Conservation (phyloP, 805 yeast species). For the Wickerhamomyces canadensis region DNA sequence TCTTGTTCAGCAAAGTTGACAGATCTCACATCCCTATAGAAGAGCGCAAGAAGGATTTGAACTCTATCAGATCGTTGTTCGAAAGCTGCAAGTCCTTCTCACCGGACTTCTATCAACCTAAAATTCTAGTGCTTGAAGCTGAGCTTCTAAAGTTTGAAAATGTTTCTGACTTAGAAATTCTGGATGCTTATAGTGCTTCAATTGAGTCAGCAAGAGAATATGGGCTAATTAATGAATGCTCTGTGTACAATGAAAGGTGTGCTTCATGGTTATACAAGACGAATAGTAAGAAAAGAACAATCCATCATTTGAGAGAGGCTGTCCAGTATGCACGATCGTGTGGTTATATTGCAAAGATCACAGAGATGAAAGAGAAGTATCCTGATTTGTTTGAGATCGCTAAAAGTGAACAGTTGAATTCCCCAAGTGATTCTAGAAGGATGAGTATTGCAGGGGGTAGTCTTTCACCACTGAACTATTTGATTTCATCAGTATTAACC, state of each 20-base stretch:
- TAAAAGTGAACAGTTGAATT: conserved; percentile 14
- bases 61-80: conserved; percentile 22
- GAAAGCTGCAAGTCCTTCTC: conserved; percentile 31
- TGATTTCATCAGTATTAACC: conserved; percentile 24
- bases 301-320: conserved; percentile 33
- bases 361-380: conserved; percentile 25
- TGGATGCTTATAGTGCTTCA: conserved; percentile 42
- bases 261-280: conserved; percentile 28
- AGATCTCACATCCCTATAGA: conserved; percentile 18
- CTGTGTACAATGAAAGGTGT: conserved; percentile 36
- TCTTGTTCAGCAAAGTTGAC: conserved; percentile 9
- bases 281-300: conserved; percentile 28
- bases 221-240: conserved; percentile 33
- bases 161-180: conserved; percentile 29
- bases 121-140: conserved; percentile 31
- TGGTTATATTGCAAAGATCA: conserved; percentile 24
- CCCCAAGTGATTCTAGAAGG: conserved; percentile 2
- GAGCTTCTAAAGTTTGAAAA: conserved; percentile 21
- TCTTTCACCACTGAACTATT: conserved; percentile 24
- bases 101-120: conserved; percentile 35
- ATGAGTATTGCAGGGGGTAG: conserved; percentile 9
- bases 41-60: conserved; percentile 20
- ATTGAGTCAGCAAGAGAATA: conserved; percentile 32
- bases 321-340: conserved; percentile 28
- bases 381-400: conserved; percentile 23